A percentile compares a stretch with the other conserved stretches of the same genome.
These are phyloP conservation scores for Irpex sp. DNA, from an alignment of 1,284 basidiomycete genomes.

Conservation along the genomic window DNA sequence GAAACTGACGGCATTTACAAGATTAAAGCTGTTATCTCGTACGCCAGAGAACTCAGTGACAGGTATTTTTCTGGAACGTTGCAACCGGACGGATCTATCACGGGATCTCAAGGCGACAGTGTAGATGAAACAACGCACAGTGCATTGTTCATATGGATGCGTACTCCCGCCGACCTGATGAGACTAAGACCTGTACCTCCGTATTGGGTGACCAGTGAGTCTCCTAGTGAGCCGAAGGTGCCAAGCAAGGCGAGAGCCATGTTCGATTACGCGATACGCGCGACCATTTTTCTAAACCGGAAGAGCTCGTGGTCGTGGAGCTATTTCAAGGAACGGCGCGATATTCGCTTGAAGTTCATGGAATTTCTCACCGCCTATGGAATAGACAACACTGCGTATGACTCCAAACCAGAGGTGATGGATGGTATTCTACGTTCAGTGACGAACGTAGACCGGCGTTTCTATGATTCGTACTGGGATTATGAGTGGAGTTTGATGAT, in stretches of 20 bases:
- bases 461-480: neutral
- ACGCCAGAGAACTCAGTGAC: slow-evolving; percentile 2
- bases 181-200: neutral
- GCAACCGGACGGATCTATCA: neutral
- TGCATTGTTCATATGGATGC: slow-evolving; percentile 12
- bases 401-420: neutral
- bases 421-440: neutral
- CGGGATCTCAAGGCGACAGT: slow-evolving; percentile 9
- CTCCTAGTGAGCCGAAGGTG: slow-evolving; percentile 9
- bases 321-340: slow-evolving; percentile 13
- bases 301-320: slow-evolving; percentile 13
- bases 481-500: neutral
- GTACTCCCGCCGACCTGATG: slow-evolving; percentile 15
- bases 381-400: slow-evolving; percentile 5
- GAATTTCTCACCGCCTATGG: slow-evolving; percentile 10
- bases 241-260: slow-evolving; percentile 16
- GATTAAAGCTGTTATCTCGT: slow-evolving; percentile 11
- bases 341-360: slow-evolving; percentile 6
- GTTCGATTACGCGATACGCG: slow-evolving; percentile 23
- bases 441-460: neutral
- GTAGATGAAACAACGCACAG: slow-evolving; percentile 2
- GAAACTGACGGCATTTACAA: neutral
- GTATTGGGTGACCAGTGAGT: slow-evolving; percentile 16
- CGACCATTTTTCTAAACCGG: slow-evolving; percentile 14
- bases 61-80: slow-evolving; percentile 9